A percentile compares a stretch with the other conserved stretches of the same genome.
Conservation (phyloP, 1,284 basidiomycete genomes). For the Cystobasidium sp. region DNA sequence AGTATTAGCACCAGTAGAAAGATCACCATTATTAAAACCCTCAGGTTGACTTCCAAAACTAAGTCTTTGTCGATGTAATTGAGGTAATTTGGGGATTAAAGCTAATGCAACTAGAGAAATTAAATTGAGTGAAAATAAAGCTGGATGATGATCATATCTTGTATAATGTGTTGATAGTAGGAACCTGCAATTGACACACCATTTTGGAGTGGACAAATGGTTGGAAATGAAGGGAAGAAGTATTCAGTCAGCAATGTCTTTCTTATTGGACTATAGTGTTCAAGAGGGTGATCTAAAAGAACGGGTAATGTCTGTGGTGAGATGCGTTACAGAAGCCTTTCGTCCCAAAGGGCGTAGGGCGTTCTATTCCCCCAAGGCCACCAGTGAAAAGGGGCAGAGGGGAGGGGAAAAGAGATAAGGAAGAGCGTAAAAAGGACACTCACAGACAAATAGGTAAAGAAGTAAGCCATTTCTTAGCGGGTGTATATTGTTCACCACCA, state of each 20-base stretch:
- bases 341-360: too few relatives aligned
- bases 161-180: conserved; percentile 98
- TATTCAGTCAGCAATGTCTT: background rate
- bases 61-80: conserved; percentile 62
- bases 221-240: background rate
- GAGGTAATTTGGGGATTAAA: conserved; percentile 94
- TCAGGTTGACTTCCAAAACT: conserved; percentile 44
- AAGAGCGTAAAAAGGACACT: conserved; percentile 57
- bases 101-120: conserved; percentile 76
- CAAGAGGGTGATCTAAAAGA: background rate
- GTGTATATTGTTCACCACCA: conserved; percentile 96
- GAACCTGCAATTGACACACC: too few relatives aligned
- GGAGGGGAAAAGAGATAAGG: too few relatives aligned
- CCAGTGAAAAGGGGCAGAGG: too few relatives aligned
- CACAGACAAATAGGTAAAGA: conserved; percentile 88
- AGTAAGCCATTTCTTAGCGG: conserved; percentile 96
- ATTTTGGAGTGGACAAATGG: too few relatives aligned
- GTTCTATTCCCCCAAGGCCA: too few relatives aligned
- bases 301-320: conserved; percentile 15
- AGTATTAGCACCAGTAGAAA: conserved; percentile 35
- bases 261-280: too few relatives aligned
- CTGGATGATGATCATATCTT: conserved; percentile 77
- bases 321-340: too few relatives aligned
- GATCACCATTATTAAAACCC: conserved; percentile 16
- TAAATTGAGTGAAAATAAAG: conserved; percentile 90